phyloP scores from a whole-genome alignment of 371 early-diverging fungal species.

The Chytridium lagenaria region DNA sequence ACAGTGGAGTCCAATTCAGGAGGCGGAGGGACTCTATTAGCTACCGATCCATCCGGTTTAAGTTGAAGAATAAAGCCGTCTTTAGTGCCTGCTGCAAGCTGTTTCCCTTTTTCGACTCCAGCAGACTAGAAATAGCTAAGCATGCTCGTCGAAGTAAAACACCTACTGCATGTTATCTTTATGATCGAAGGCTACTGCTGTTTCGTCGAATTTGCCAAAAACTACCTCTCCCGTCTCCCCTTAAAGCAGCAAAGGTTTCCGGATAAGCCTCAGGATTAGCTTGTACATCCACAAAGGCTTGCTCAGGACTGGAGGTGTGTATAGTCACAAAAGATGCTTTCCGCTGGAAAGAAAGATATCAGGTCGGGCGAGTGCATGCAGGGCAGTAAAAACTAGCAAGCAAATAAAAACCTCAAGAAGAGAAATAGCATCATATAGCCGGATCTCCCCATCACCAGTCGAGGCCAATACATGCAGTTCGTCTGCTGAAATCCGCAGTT shows the following conservation, averaged over 20 bases:
- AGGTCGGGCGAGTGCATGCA: too few relatives aligned
- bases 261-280: slow-evolving; percentile 48
- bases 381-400: not conserved
- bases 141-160: not conserved
- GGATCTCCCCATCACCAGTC: slow-evolving; percentile 20
- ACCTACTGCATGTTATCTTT: slow-evolving; percentile 22
- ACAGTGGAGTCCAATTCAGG: slow-evolving; percentile 8
- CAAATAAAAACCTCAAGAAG: slow-evolving; percentile 13
- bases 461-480: slow-evolving; percentile 35
- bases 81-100: slow-evolving; percentile 46
- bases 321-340: too few relatives aligned
- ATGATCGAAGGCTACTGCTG: not conserved
- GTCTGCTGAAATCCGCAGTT: slow-evolving; percentile 38
- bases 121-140: slow-evolving; percentile 28
- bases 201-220: slow-evolving; percentile 23
- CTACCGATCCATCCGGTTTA: slow-evolving; percentile 43
- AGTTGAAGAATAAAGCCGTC: slow-evolving; percentile 41
- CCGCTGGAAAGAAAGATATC: too few relatives aligned
- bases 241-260: slow-evolving; percentile 35
- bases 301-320: too few relatives aligned
- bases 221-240: slow-evolving; percentile 21
- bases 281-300: slow-evolving; percentile 19
- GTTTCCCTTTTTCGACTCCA: slow-evolving; percentile 58
- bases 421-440: slow-evolving; percentile 25
- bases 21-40: slow-evolving; percentile 36